Evolutionary conservation across 1,284 basidiomycete species (phyloP).

Genomic region (Exobasidium cylindrosporum): DNA sequence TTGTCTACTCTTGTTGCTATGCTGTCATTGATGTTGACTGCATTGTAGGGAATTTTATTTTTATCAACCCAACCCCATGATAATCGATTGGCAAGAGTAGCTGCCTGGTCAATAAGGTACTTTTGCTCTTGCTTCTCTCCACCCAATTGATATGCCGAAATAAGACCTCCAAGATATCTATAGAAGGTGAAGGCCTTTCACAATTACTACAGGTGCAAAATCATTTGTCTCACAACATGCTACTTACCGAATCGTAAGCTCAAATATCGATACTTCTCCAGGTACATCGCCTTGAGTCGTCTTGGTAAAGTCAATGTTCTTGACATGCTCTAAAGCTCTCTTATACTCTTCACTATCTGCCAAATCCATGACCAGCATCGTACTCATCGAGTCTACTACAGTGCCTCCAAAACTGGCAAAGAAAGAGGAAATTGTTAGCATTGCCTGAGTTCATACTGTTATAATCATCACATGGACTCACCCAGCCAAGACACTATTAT

Average conservation of each 20-base stretch:
- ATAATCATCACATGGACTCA: too few species aligned
- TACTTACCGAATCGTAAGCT: slow-evolving; percentile 48
- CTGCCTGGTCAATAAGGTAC: slow-evolving; percentile 22
- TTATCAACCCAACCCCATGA: slow-evolving; percentile 13
- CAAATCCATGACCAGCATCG: slow-evolving; percentile 42
- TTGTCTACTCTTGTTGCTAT: not conserved
- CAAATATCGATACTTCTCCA: slow-evolving; percentile 28
- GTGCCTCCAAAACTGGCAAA: slow-evolving; percentile 47
- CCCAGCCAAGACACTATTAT: slow-evolving; percentile 13
- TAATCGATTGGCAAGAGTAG: slow-evolving; percentile 13
- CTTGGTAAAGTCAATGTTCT: slow-evolving; percentile 30
- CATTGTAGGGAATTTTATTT: slow-evolving; percentile 7
- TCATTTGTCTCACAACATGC: too few species aligned
- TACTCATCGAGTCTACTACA: slow-evolving; percentile 42
- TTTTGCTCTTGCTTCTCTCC: slow-evolving; percentile 11
- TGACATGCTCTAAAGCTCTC: slow-evolving; percentile 24
- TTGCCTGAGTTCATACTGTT: not conserved
- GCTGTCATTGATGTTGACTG: slow-evolving; percentile 35
- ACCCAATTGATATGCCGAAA: slow-evolving; percentile 30
- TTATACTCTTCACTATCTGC: slow-evolving; percentile 25
- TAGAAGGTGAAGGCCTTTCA: too few species aligned
- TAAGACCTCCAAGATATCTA: slow-evolving; percentile 42
- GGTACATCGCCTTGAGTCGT: slow-evolving; percentile 13
- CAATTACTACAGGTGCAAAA: too few species aligned
- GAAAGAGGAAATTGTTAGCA: not conserved